A percentile compares a stretch with the other conserved stretches of the same genome.
Conservation (phyloP, 306 rosid genomes). For the Rubus parviflorus region DNA sequence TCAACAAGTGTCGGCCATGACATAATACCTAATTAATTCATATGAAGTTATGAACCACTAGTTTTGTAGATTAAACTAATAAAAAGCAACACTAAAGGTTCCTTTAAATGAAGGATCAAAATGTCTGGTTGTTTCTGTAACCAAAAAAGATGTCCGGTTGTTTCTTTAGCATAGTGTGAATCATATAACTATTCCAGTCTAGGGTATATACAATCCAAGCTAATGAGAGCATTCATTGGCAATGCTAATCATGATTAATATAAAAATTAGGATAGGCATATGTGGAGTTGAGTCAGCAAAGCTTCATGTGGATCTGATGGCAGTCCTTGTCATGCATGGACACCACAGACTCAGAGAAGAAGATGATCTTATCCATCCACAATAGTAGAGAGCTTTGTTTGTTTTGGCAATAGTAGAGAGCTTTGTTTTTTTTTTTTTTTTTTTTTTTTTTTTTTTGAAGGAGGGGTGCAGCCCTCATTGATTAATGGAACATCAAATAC, state of each 20-base stretch:
- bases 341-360: not conserved
- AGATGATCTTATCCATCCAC: not conserved
- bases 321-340: not conserved
- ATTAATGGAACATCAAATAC: too few species aligned
- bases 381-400: not conserved
- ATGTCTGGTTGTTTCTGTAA: not conserved
- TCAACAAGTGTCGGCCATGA: not conserved
- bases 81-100: not conserved
- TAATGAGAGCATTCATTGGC: conserved; percentile 1
- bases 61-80: conserved; percentile 3
- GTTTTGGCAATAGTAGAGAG: too few species aligned
- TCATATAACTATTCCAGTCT: not conserved
- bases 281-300: conserved; percentile 16
- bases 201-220: conserved; percentile 2
- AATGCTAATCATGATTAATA: not conserved
- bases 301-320: not conserved
- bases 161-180: not conserved
- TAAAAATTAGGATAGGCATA: not conserved
- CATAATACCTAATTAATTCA: not conserved
- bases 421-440: too few species aligned
- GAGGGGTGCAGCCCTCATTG: too few species aligned
- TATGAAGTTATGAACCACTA: conserved; percentile 4
- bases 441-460: too few species aligned
- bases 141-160: not conserved
- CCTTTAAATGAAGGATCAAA: not conserved